A percentile compares a stretch with the other conserved stretches of the same genome.
These are phyloP conservation scores for Solanum peruvianum DNA, from an alignment of 257 asterid species.

Conservation along the genomic window DNA sequence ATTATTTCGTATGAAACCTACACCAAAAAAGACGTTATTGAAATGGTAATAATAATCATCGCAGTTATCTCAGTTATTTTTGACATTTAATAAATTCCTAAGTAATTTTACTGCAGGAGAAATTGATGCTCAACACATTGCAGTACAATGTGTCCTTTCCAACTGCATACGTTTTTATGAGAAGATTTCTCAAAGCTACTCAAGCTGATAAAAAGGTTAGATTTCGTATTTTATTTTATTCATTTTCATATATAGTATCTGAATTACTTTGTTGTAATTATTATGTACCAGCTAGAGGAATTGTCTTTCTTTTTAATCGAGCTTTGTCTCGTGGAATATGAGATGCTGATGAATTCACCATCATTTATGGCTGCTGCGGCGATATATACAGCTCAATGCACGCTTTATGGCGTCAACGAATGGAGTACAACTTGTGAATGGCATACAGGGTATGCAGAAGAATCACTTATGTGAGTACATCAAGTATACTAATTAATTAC, in stretches of 20 bases:
- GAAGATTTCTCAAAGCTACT: constrained; percentile 79
- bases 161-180: constrained; percentile 77
- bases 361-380: constrained; percentile 73
- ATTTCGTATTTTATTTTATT: not conserved
- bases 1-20: constrained; percentile 79
- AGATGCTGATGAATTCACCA: constrained; percentile 63
- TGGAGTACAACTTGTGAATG: constrained; percentile 86
- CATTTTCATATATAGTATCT: too few relatives aligned
- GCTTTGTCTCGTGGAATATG: constrained; percentile 79
- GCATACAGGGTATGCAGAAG: constrained; percentile 63
- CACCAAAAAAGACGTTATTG: constrained; percentile 57
- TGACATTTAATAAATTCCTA: not conserved
- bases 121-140: constrained; percentile 57
- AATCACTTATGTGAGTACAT: constrained; percentile 49
- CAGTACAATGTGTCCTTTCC: constrained; percentile 78
- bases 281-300: constrained; percentile 41
- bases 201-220: constrained; percentile 66
- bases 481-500: too few relatives aligned
- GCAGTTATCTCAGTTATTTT: not conserved
- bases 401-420: constrained; percentile 42
- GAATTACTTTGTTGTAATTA: not conserved
- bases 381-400: constrained; percentile 58
- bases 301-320: constrained; percentile 75
- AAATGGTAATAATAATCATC: constrained; percentile 41
- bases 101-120: constrained; percentile 38